A percentile compares a stretch with the other conserved stretches of the same genome.
Conservation (phyloP, 768 basidiomycete genomes). For the Termitomyces sp. region DNA sequence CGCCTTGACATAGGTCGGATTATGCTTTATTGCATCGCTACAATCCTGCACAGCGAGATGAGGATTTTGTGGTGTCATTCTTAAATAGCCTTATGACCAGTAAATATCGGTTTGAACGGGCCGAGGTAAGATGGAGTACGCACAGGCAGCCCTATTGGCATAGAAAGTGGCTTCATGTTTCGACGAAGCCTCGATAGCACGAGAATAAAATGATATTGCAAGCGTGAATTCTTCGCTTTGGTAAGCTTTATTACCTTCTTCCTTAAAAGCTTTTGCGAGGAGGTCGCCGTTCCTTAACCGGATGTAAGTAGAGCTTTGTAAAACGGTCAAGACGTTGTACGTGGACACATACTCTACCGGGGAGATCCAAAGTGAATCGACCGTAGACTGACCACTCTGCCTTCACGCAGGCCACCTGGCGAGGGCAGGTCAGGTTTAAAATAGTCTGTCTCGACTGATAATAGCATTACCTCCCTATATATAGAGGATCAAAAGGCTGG, state of each 20-base stretch:
- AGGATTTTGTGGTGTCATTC: slow-evolving; percentile 78
- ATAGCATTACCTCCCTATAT: neutral
- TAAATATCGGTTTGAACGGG: neutral
- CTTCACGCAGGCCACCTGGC: neutral
- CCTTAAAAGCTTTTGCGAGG: slow-evolving; percentile 59
- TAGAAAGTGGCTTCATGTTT: slow-evolving; percentile 88
- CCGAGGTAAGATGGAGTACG: neutral
- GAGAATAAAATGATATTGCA: slow-evolving; percentile 64
- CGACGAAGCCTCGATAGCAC: slow-evolving; percentile 68
- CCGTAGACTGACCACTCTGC: neutral
- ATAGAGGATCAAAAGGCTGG: neutral
- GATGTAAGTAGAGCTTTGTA: neutral
- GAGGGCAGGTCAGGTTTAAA: neutral
- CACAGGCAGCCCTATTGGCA: slow-evolving; percentile 96
- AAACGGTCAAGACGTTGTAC: neutral
- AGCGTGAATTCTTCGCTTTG: slow-evolving; percentile 49
- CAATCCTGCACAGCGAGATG: slow-evolving; percentile 89
- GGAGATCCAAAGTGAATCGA: neutral
- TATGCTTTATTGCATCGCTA: slow-evolving; percentile 77
- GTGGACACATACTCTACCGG: neutral
- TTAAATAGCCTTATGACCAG: slow-evolving; percentile 70
- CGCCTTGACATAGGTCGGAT: slow-evolving; percentile 82
- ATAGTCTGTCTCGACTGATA: neutral
- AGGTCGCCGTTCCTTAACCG: slow-evolving; percentile 54
- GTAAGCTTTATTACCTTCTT: slow-evolving; percentile 72